These are phyloP conservation scores for Krasilnikovozyma curviuscula DNA, from an alignment of 768 basidiomycete genomes.

Conservation along the genomic window DNA sequence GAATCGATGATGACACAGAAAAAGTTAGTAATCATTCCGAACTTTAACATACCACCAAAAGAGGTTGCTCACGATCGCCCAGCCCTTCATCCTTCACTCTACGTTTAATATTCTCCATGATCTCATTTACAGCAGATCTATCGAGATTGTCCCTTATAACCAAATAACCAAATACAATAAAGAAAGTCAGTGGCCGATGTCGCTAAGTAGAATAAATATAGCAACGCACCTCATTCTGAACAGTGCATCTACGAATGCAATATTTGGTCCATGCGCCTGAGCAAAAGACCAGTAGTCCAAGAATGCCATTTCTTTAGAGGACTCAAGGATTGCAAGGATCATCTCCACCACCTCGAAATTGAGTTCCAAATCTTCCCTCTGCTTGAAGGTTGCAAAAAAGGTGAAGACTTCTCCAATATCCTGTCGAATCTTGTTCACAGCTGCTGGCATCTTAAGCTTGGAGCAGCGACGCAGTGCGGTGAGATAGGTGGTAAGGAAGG, in stretches of 20 bases:
- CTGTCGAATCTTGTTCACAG: conserved; percentile 59
- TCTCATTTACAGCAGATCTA: conserved; percentile 64
- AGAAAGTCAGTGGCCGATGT: neutral
- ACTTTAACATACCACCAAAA: conserved; percentile 18
- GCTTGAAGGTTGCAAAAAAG: conserved; percentile 64
- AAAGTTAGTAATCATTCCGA: conserved; percentile 32
- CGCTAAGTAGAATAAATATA: too few relatives aligned
- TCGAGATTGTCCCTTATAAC: conserved; percentile 50
- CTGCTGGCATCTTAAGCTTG: conserved; percentile 64
- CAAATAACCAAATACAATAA: neutral
- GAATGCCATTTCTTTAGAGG: conserved; percentile 74
- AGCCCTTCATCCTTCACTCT: conserved; percentile 66
- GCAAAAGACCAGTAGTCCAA: conserved; percentile 86
- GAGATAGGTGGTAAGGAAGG: conserved; percentile 76
- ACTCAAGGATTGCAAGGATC: conserved; percentile 59
- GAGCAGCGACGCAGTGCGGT: conserved; percentile 63
- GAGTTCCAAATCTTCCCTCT: conserved; percentile 48
- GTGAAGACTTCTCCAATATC: conserved; percentile 59
- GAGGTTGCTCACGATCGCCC: neutral
- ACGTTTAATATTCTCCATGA: conserved; percentile 80
- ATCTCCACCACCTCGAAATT: conserved; percentile 74
- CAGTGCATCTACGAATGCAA: conserved; percentile 72
- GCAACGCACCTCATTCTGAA: conserved; percentile 47
- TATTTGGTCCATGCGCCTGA: conserved; percentile 77
- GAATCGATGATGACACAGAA: neutral